These are phyloP conservation scores for Capronia americana DNA, from an alignment of 2,329 filamentous ascomycete genomes.

Conservation along the genomic window DNA sequence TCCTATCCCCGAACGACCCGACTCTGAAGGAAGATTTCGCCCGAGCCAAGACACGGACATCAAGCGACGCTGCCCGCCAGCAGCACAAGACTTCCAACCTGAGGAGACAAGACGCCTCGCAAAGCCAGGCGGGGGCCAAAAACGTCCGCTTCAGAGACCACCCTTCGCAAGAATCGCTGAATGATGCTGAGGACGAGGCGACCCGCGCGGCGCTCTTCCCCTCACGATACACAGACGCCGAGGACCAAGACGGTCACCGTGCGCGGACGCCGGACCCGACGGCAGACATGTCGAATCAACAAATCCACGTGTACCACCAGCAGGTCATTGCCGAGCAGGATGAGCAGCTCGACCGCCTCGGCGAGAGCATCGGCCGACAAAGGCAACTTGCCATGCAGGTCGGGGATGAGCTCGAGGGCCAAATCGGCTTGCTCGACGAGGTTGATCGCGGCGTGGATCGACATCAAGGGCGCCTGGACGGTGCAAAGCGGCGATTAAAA, in stretches of 20 bases:
- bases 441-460: constrained; percentile 82
- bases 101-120: constrained; percentile 43
- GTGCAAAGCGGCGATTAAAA: constrained; percentile 74
- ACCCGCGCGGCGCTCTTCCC: constrained; percentile 67
- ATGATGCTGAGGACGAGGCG: constrained; percentile 56
- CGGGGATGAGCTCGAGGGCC: constrained; percentile 90
- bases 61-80: constrained; percentile 33
- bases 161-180: constrained; percentile 48
- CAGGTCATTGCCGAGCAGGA: constrained; percentile 88
- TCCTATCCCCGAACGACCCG: constrained; percentile 67
- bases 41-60: constrained; percentile 58
- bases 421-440: constrained; percentile 87
- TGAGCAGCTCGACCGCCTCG: constrained; percentile 85
- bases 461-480: constrained; percentile 76
- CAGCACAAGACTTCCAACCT: constrained; percentile 40
- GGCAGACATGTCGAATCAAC: constrained; percentile 73
- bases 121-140: constrained; percentile 60
- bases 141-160: constrained; percentile 86
- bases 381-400: constrained; percentile 94
- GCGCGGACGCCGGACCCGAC: constrained; percentile 66
- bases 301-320: constrained; percentile 84
- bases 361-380: constrained; percentile 86
- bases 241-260: constrained; percentile 58
- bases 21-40: constrained; percentile 68
- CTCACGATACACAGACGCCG: constrained; percentile 49